These are phyloP conservation scores for Pythium graminicola DNA, from an alignment of 352 stramenopile genomes.

Conservation along the genomic window DNA sequence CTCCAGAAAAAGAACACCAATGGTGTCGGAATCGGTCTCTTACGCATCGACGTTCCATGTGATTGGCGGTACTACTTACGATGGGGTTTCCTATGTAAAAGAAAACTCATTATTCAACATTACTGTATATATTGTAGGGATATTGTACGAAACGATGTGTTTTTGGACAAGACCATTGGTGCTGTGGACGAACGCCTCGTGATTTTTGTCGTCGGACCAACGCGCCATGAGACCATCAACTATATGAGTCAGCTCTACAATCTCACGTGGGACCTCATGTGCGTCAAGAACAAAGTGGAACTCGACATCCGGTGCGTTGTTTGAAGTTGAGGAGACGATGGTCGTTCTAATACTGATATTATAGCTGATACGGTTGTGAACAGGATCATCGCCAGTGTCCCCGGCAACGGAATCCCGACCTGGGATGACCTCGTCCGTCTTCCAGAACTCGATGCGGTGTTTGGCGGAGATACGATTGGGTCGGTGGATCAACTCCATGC, in stretches of 20 bases:
- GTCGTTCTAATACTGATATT: background rate
- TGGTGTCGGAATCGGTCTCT: background rate
- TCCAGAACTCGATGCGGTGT: conserved; percentile 61
- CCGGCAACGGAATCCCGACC: conserved; percentile 18
- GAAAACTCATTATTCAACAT: no score
- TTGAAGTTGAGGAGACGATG: background rate
- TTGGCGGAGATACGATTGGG: conserved; percentile 40
- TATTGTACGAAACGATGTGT: conserved; percentile 35
- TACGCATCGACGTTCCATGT: conserved; percentile 7
- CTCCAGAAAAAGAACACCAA: background rate
- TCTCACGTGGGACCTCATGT: conserved; percentile 63
- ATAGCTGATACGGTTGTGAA: no score
- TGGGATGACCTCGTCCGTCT: conserved; percentile 61
- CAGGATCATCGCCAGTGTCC: conserved; percentile 8
- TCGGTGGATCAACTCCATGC: conserved; percentile 30
- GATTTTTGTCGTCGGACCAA: conserved; percentile 53
- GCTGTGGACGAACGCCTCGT: conserved; percentile 40
- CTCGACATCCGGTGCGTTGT: conserved; percentile 36
- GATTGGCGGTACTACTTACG: conserved; percentile 9
- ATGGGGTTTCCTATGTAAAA: background rate
- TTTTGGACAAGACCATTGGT: conserved; percentile 56
- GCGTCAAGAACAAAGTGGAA: conserved; percentile 40
- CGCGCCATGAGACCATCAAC: conserved; percentile 59
- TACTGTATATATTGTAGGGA: no score
- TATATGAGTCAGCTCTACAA: conserved; percentile 76